Evolutionary conservation across 345 rosid species (phyloP).

Genomic region (Citrus inodora): DNA sequence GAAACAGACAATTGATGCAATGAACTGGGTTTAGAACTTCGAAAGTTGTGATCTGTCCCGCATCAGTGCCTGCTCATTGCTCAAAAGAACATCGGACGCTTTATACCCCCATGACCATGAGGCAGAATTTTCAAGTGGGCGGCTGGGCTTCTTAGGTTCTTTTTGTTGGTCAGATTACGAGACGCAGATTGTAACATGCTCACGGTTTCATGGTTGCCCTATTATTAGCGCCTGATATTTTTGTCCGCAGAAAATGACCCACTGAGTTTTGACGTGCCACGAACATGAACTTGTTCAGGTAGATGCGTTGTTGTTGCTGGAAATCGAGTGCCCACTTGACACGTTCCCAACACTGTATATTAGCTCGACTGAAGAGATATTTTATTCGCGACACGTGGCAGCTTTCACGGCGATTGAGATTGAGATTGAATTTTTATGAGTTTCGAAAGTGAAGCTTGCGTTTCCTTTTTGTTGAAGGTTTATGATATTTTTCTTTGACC

Average conservation of each 20-base stretch:
- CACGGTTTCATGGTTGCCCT: neutral
- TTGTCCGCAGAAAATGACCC: too few relatives aligned
- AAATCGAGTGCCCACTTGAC: too few relatives aligned
- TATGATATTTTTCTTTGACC: too few relatives aligned
- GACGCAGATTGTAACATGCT: neutral
- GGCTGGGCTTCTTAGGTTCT: neutral
- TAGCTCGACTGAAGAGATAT: neutral
- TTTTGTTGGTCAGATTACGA: neutral
- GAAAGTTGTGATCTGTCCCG: neutral
- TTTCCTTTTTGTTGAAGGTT: too few relatives aligned
- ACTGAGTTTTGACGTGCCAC: too few relatives aligned
- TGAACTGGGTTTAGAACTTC: neutral
- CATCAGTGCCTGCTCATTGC: neutral
- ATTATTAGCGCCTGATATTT: too few relatives aligned
- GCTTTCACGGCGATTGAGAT: too few relatives aligned
- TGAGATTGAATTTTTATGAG: too few relatives aligned
- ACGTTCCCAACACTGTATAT: too few relatives aligned
- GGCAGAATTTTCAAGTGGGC: neutral
- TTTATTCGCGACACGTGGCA: neutral
- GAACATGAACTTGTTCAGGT: neutral
- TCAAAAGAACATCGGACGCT: neutral
- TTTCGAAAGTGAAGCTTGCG: too few relatives aligned
- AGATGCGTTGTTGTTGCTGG: neutral
- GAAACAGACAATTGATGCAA: neutral
- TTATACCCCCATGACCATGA: neutral